These are phyloP conservation scores for Rhizopogon vesiculosus DNA, from an alignment of 768 basidiomycete genomes.

Conservation along the genomic window DNA sequence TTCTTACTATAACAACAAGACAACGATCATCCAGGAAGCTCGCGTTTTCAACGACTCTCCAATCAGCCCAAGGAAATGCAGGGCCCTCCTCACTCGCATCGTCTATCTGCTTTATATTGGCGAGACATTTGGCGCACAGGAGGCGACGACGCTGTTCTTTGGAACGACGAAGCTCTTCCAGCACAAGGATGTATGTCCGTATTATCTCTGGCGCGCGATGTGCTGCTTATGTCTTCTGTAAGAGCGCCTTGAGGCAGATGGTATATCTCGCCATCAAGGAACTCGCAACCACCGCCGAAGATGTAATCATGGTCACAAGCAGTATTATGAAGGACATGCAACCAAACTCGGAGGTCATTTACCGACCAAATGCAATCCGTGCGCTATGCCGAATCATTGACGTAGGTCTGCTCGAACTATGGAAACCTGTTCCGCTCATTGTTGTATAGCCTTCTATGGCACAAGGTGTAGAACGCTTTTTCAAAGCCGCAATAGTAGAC, in stretches of 20 bases:
- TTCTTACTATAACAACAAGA: slow-evolving; percentile 95
- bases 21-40: slow-evolving; percentile 96
- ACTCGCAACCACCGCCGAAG: slow-evolving; percentile 90
- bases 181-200: slow-evolving; percentile 88
- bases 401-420: slow-evolving; percentile 45
- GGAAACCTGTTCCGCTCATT: slow-evolving; percentile 36
- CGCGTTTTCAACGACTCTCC: slow-evolving; percentile 99
- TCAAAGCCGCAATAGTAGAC: slow-evolving; percentile 99
- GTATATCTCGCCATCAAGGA: slow-evolving; percentile 99
- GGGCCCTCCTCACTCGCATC: slow-evolving; percentile 92
- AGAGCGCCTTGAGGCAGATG: slow-evolving; percentile 95
- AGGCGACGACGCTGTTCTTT: slow-evolving; percentile 97
- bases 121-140: slow-evolving; percentile 91
- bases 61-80: slow-evolving; percentile 95
- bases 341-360: slow-evolving; percentile 96
- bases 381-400: slow-evolving; percentile 96
- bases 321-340: slow-evolving; percentile 99
- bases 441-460: slow-evolving; percentile 88
- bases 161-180: slow-evolving; percentile 99
- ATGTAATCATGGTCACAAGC: slow-evolving; percentile 99
- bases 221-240: slow-evolving; percentile 12
- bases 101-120: slow-evolving; percentile 96
- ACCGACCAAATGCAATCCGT: slow-evolving; percentile 95
- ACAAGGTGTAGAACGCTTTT: slow-evolving; percentile 97
- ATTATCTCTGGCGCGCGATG: background rate